Percentiles rank a stretch among this genome's conserved stretches.
Evolutionary conservation across 495 filamentous ascomycete genomes (phyloP).

Genomic region (Penicillium desertorum): DNA sequence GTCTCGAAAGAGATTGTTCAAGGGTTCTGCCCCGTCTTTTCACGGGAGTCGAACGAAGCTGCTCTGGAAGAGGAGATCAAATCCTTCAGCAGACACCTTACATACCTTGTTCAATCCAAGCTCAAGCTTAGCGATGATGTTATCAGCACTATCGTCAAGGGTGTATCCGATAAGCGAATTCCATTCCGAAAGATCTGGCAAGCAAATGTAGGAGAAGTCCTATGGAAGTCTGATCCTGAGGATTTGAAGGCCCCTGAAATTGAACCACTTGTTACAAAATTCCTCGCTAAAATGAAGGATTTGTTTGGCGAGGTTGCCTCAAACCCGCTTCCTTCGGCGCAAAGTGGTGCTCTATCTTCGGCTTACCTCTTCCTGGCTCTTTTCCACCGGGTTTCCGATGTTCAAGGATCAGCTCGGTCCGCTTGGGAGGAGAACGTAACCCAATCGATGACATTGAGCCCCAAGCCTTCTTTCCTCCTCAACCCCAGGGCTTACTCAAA

Average conservation of each 20-base stretch:
- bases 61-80: conserved; percentile 73
- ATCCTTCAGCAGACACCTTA: conserved; percentile 62
- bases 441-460: conserved; percentile 60
- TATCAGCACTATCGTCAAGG: conserved; percentile 72
- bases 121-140: conserved; percentile 60
- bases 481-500: conserved; percentile 83
- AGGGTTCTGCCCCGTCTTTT: conserved; percentile 60
- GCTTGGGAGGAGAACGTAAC: conserved; percentile 54
- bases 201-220: conserved; percentile 66
- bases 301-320: conserved; percentile 70
- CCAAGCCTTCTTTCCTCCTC: conserved; percentile 82
- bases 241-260: conserved; percentile 46
- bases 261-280: conserved; percentile 44
- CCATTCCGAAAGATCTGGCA: conserved; percentile 80
- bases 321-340: conserved; percentile 73
- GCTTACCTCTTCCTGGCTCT: conserved; percentile 74
- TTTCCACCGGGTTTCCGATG: conserved; percentile 32
- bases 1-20: conserved; percentile 64
- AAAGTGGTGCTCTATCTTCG: conserved; percentile 71
- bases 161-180: conserved; percentile 77
- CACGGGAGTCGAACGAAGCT: conserved; percentile 83
- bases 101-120: conserved; percentile 56
- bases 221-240: conserved; percentile 57
- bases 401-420: conserved; percentile 34
- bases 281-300: conserved; percentile 66